phyloP scores from a whole-genome alignment of 768 basidiomycete species.

The Calocera viscosa region DNA sequence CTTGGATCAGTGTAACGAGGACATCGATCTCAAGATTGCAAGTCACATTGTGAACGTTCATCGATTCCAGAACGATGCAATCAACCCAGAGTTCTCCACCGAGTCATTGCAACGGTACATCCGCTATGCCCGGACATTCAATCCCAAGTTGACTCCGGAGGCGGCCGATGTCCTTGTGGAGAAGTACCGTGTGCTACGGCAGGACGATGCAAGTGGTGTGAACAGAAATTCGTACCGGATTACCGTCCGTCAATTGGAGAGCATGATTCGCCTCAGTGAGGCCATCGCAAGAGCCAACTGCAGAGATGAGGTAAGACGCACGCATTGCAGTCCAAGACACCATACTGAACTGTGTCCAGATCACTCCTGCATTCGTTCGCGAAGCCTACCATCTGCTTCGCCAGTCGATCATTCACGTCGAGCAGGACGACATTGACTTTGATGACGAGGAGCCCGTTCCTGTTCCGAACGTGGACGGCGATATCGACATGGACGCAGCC shows the following conservation, averaged over 20 bases:
- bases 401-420: slow-evolving; percentile 98
- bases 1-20: slow-evolving; percentile 90
- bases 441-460: slow-evolving; percentile 79
- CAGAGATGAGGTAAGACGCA: slow-evolving; percentile 58
- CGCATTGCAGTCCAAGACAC: not conserved
- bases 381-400: slow-evolving; percentile 89
- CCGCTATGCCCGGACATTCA: slow-evolving; percentile 92
- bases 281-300: slow-evolving; percentile 97
- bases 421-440: slow-evolving; percentile 96
- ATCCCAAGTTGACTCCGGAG: slow-evolving; percentile 91
- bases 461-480: slow-evolving; percentile 43
- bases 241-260: slow-evolving; percentile 94
- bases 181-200: slow-evolving; percentile 82
- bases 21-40: slow-evolving; percentile 83
- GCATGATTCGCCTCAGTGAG: slow-evolving; percentile 95
- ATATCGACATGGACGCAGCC: slow-evolving; percentile 32
- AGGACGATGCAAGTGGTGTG: slow-evolving; percentile 81
- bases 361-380: slow-evolving; percentile 84
- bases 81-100: slow-evolving; percentile 93
- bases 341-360: slow-evolving; percentile 35
- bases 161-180: slow-evolving; percentile 88
- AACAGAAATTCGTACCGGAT: slow-evolving; percentile 91
- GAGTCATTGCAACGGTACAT: slow-evolving; percentile 95
- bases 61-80: slow-evolving; percentile 86
- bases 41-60: slow-evolving; percentile 97